A percentile compares a stretch with the other conserved stretches of the same genome.
These are phyloP conservation scores for Penicillium sp. DNA, from an alignment of 2,329 filamentous ascomycete genomes.

Conservation along the genomic window DNA sequence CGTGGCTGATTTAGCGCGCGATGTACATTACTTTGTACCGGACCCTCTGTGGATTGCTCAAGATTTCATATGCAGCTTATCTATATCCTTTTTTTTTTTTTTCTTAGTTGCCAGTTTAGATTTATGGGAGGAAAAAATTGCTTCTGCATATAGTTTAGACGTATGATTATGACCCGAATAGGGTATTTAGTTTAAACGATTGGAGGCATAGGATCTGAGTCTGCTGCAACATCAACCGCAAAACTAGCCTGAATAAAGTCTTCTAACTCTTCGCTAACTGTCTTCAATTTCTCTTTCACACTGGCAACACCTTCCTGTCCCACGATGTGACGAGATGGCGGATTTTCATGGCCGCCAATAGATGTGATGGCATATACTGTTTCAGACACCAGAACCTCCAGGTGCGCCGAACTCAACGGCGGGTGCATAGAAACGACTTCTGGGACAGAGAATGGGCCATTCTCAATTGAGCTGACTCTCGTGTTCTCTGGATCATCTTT, in stretches of 20 bases:
- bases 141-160: neutral
- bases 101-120: neutral
- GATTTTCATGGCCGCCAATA: conserved; percentile 94
- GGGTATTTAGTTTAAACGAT: conserved; percentile 4
- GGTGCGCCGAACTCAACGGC: conserved; percentile 65
- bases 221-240: conserved; percentile 64
- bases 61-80: neutral
- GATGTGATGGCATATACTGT: conserved; percentile 88
- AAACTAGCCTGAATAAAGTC: conserved; percentile 91
- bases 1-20: neutral
- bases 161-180: neutral
- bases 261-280: conserved; percentile 91
- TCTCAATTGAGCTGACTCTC: conserved; percentile 27
- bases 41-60: neutral
- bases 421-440: conserved; percentile 70
- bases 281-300: conserved; percentile 95
- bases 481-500: conserved; percentile 18
- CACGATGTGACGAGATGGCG: conserved; percentile 89
- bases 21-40: neutral
- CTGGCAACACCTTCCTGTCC: conserved; percentile 82
- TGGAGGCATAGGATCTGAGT: conserved; percentile 27
- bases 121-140: neutral
- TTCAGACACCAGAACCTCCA: conserved; percentile 76
- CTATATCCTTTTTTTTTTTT: neutral
- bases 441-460: conserved; percentile 37